Evolutionary conservation across 2,329 filamentous ascomycete species (phyloP), one percentile per base, ranked within the genome.

Genomic region (Talaromyces piceae): DNA sequence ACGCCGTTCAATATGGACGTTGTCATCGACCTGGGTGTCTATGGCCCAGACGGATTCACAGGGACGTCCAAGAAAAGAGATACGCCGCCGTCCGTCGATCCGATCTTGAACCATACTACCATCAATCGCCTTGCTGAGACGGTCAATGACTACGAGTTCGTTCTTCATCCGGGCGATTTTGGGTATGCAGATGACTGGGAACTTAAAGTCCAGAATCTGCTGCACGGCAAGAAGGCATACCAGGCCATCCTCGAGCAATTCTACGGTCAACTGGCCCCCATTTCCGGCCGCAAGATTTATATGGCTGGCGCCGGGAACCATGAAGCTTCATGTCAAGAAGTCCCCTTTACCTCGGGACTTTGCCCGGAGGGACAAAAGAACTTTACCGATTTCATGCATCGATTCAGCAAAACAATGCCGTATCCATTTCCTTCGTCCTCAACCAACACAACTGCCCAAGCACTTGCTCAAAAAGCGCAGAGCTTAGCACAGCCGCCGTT

Each of bases 131-230:
- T 82, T 1, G 77, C 77, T 2, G 59, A 66, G 12, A 80, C 73
- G 0, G 67, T 77, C 28, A 65, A 81, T 57, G 72, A 78, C 53
- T 82, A 81, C 58, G 79, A 82, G 56, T 65, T 82, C 9, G 16
- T 53, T n/a, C 12, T 53, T 22, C 51, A 53, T 13, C 51, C 51
- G 2, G 51, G 51, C 12, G 80, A 83, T 58, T 69, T 82, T 12
- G 79, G 65, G 0, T 83, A 83, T 56, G 79, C 79, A 1, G 80
- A 82, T 53, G 75, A 81, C 61, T 82, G 79, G 79, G 69, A 68
- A 41, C 61, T 74, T 3, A 73, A 67, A 16, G 51, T 67, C 0
- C 65, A 72, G 30, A 80, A 80, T 60, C 54, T 76, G 1, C 54
- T 76, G 5, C 67, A 77, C 26, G 76, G 76, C 39, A 66, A 68